A percentile compares a stretch with the other conserved stretches of the same genome.
These are phyloP conservation scores for Biscogniauxia sp. DNA, from an alignment of 2,329 filamentous ascomycete species.

Conservation along the genomic window DNA sequence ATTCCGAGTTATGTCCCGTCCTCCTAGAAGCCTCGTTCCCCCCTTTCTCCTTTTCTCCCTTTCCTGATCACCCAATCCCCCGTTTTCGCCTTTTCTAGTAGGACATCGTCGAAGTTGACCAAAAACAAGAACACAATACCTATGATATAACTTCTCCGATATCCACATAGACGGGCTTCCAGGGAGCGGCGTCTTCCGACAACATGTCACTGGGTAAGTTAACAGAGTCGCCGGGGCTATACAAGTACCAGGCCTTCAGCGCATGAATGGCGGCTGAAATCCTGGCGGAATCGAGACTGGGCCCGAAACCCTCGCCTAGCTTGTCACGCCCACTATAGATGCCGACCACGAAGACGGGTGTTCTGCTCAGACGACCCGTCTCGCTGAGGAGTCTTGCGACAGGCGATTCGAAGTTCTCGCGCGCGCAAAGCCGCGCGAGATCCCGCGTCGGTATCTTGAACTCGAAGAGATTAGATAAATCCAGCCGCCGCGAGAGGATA, in stretches of 20 bases:
- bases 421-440: conserved; percentile 75
- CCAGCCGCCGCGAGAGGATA: conserved; percentile 75
- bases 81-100: conserved; percentile 2
- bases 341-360: conserved; percentile 89
- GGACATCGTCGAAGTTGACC: neutral
- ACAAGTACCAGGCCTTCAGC: conserved; percentile 94
- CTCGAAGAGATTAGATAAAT: conserved; percentile 74
- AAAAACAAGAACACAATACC: neutral
- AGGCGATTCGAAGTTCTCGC: conserved; percentile 86
- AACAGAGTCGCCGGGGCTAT: conserved; percentile 69
- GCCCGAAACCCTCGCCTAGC: conserved; percentile 83
- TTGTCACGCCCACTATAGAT: conserved; percentile 91
- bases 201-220: conserved; percentile 70
- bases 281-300: conserved; percentile 74
- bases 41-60: neutral
- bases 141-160: conserved; percentile 65
- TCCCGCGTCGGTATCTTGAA: conserved; percentile 85
- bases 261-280: conserved; percentile 78
- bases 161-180: conserved; percentile 68
- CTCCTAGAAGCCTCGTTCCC: neutral
- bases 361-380: conserved; percentile 79
- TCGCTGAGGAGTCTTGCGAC: conserved; percentile 86
- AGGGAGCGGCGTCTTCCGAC: conserved; percentile 56
- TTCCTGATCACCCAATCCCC: neutral
- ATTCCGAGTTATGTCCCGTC: neutral